Evolutionary conservation across 108 stramenopile genomes (phyloP).

Genomic region (Stephanodiscus triporus): DNA sequence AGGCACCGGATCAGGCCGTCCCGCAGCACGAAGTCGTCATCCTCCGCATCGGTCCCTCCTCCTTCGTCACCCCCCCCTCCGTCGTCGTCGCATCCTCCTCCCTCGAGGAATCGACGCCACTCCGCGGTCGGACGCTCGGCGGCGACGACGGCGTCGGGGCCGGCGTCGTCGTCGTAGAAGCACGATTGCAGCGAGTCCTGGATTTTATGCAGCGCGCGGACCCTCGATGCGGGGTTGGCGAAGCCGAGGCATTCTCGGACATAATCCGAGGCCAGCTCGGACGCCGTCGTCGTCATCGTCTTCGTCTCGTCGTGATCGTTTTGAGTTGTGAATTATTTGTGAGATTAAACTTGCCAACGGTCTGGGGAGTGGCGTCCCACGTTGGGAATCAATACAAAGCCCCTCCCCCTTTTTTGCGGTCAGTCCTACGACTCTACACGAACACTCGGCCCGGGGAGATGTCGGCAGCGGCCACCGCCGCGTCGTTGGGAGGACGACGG

Average conservation of each 20-base stretch:
- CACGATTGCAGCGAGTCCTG: not conserved
- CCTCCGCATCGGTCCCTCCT: not conserved
- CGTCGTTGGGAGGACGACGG: too few species aligned
- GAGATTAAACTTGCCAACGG: too few species aligned
- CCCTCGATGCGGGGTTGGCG: constrained; percentile 1
- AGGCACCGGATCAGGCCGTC: not conserved
- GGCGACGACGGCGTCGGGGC: not conserved
- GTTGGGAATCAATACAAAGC: too few species aligned
- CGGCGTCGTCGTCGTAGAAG: not conserved
- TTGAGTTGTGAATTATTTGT: too few species aligned
- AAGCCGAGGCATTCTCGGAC: constrained; percentile 16
- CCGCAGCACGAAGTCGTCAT: not conserved
- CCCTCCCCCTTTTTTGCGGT: too few species aligned
- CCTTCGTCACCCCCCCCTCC: not conserved
- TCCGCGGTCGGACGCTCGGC: not conserved
- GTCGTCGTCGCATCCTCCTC: not conserved
- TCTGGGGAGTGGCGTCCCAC: too few species aligned
- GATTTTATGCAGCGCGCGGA: not conserved
- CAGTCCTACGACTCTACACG: too few species aligned
- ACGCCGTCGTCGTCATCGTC: constrained; percentile 6
- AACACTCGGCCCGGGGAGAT: too few species aligned
- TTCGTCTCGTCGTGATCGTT: too few species aligned
- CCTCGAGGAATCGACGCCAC: constrained; percentile 1
- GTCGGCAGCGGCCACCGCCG: too few species aligned
- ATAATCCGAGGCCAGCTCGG: constrained; percentile 18